Evolutionary conservation across 306 rosid genomes (phyloP).

Genomic region (Castanea sativa): DNA sequence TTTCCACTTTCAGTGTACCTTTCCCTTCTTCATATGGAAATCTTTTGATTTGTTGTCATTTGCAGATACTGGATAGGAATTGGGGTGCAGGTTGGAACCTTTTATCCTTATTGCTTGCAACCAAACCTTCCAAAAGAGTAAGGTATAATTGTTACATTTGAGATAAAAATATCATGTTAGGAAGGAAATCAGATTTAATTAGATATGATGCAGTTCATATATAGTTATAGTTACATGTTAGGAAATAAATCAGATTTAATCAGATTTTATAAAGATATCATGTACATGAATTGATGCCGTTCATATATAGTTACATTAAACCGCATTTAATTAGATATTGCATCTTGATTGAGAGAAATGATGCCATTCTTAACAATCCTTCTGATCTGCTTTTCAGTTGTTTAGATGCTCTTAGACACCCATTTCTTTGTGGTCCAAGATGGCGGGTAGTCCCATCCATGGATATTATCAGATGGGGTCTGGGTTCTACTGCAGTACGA

Average conservation of each 20-base stretch:
- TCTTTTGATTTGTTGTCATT: slow-evolving; percentile 17
- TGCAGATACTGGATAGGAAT: slow-evolving; percentile 95
- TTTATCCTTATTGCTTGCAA: slow-evolving; percentile 77
- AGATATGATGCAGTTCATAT: no score
- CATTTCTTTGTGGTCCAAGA: slow-evolving; percentile 96
- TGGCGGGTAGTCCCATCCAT: slow-evolving; percentile 92
- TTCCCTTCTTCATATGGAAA: slow-evolving; percentile 19
- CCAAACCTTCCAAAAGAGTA: slow-evolving; percentile 73
- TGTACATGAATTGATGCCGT: no score
- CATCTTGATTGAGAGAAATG: slow-evolving; percentile 11
- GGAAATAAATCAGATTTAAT: no score
- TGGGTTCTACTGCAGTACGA: slow-evolving; percentile 85
- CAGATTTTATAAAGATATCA: no score
- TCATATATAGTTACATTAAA: background rate
- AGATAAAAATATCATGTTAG: slow-evolving; percentile 12
- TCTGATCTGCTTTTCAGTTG: slow-evolving; percentile 57
- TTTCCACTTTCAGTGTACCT: slow-evolving; percentile 20
- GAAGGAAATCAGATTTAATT: background rate
- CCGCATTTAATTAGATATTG: slow-evolving; percentile 11
- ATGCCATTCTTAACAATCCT: background rate
- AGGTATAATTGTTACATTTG: slow-evolving; percentile 42
- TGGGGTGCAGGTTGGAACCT: slow-evolving; percentile 99
- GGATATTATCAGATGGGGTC: slow-evolving; percentile 95
- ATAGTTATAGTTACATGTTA: no score
- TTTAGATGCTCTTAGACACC: slow-evolving; percentile 96